Conservation (phyloP, 805 yeast species). For the Peterozyma xylosa region DNA sequence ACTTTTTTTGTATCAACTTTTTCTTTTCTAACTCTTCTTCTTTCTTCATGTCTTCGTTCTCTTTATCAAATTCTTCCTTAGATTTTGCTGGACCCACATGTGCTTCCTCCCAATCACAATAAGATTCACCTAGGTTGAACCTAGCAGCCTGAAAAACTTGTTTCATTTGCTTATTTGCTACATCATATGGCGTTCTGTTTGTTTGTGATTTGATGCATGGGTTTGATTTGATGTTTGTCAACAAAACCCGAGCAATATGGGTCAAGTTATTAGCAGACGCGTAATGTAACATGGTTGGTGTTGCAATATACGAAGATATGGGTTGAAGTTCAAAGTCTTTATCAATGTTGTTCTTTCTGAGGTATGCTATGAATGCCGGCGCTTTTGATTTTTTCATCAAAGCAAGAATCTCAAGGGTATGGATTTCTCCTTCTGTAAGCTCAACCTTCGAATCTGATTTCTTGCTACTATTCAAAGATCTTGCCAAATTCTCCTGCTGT, state of each 20-base stretch:
- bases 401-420: conserved; percentile 49
- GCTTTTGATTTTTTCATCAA: conserved; percentile 69
- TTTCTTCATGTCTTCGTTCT: conserved; percentile 28
- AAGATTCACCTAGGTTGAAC: conserved; percentile 55
- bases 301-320: conserved; percentile 32
- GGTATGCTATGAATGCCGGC: conserved; percentile 58
- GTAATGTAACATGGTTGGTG: conserved; percentile 75
- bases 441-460: conserved; percentile 10
- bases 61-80: conserved; percentile 46
- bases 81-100: conserved; percentile 56
- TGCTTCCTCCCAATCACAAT: conserved; percentile 63
- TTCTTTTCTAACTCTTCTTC: conserved; percentile 31
- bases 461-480: conserved; percentile 14
- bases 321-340: conserved; percentile 55
- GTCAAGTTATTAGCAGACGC: conserved; percentile 62
- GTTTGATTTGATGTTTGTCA: conserved; percentile 61
- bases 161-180: conserved; percentile 36
- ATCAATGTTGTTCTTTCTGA: conserved; percentile 49
- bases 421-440: conserved; percentile 32
- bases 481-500: conserved; percentile 22
- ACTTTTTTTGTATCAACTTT: conserved; percentile 32
- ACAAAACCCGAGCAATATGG: conserved; percentile 58
- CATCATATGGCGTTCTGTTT: conserved; percentile 65
- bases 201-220: conserved; percentile 47
- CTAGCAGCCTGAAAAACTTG: conserved; percentile 66